Evolutionary conservation across 1,284 basidiomycete genomes (phyloP), one percentile per base, ranked within the genome.

Genomic region (Cryptococcus sp.): DNA sequence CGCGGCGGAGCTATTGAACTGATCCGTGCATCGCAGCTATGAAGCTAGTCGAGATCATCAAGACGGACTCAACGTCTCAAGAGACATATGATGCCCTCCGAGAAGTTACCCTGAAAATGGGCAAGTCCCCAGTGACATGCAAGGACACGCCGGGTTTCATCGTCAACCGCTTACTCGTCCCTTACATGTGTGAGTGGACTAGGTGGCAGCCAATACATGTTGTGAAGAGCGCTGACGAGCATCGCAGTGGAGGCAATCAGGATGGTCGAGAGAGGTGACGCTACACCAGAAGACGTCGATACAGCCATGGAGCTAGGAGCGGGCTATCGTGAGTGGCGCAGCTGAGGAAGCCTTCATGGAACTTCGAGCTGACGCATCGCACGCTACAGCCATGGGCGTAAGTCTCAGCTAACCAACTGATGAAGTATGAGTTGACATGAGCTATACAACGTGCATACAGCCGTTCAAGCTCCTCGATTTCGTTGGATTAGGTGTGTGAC

Each of bases 221-320:
- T 13, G 13, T n/a, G 41, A 13, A 44, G 5, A 4, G 41, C 5
- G 42, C n/a, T 50, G 20, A 38, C 19, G 31, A 7, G 3, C 2
- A 35, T 25, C 15, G 3, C 44, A 79, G 80, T 84, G 61, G 84
- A 85, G 70, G 82, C 83, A 1, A 81, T 84, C 55, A 74, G 82
- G 40, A 83, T 85, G 79, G 77, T 84, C 20, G 84, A 85, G 70
- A 78, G 84, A 35, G 83, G 83, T 16, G 84, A 85, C 54, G 84
- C 84, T 0, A 80, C 82, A 10, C 73, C 81, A 15, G 79, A 83
- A 72, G 84, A 85, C 71, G 80, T 85, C 57, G 84, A 85, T 71
- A 81, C 77, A 13, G 84, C 84, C 40, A 85, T 85, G 84, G 83
- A 84, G 74, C 78, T 85, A 25, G 84, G 84, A 31, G 83, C 83